phyloP scores from a whole-genome alignment of 495 filamentous ascomycete species.

The Endocarpon pusillum region DNA sequence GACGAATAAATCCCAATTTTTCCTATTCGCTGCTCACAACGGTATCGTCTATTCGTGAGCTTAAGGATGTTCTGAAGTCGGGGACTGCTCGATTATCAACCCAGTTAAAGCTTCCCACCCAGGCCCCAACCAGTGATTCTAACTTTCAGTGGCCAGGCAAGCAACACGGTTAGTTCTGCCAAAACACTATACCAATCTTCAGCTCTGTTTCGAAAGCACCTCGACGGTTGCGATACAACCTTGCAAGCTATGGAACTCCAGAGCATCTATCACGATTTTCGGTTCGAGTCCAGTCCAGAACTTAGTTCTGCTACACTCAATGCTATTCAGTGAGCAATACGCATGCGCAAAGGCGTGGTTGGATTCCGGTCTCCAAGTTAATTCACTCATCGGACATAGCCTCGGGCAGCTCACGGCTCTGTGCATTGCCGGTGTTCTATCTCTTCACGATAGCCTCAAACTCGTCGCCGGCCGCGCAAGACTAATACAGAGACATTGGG shows the following conservation, averaged over 20 bases:
- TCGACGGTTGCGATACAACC: conserved; percentile 18
- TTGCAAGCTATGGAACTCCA: conserved; percentile 12
- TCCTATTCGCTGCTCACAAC: too few species aligned
- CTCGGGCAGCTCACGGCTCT: conserved; percentile 37
- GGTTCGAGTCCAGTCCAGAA: conserved; percentile 16
- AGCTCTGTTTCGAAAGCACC: conserved; percentile 13
- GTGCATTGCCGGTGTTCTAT: conserved; percentile 20
- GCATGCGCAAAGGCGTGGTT: conserved; percentile 32
- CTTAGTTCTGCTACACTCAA: conserved; percentile 22
- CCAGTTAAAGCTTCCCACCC: too few species aligned
- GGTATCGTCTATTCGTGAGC: too few species aligned
- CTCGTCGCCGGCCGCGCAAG: conserved; percentile 23
- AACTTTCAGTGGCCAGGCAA: conserved; percentile 10
- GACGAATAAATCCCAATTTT: too few species aligned
- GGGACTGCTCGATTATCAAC: too few species aligned
- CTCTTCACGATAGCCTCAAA: conserved; percentile 20
- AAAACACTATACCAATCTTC: conserved; percentile 13
- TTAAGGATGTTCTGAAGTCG: too few species aligned
- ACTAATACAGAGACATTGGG: conserved; percentile 22
- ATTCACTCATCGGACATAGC: conserved; percentile 30
- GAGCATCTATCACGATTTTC: conserved; percentile 29
- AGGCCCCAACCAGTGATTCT: conserved; percentile 5
- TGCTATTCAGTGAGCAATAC: conserved; percentile 32
- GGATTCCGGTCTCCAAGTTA: conserved; percentile 24
- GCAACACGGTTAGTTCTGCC: conserved; percentile 6